A percentile compares a stretch with the other conserved stretches of the same genome.
Evolutionary conservation across 2,329 filamentous ascomycete species (phyloP).

Genomic region (Beauveria australis): DNA sequence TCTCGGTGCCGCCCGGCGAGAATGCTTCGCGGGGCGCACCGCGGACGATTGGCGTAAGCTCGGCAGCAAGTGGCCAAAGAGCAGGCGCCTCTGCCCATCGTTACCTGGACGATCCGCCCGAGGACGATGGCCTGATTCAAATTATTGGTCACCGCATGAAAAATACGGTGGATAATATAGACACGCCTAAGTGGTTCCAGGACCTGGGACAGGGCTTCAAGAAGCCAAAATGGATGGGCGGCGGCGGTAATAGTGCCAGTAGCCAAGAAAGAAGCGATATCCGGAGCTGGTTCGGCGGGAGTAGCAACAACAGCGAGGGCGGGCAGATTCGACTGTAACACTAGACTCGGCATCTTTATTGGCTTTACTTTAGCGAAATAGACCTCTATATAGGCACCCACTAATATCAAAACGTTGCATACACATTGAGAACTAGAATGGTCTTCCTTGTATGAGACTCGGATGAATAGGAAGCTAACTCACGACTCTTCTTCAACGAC

Average conservation of each 20-base stretch:
- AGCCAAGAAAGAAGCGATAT: conserved; percentile 31
- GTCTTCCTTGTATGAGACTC: too few species aligned
- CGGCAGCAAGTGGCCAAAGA: conserved; percentile 22
- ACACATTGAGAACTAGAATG: too few species aligned
- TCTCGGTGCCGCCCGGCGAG: conserved; percentile 38
- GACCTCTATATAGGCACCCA: not conserved
- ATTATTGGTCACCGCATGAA: conserved; percentile 76
- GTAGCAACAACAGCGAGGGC: conserved; percentile 24
- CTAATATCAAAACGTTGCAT: not conserved
- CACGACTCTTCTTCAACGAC: not conserved
- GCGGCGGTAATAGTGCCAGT: conserved; percentile 36
- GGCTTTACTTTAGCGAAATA: not conserved
- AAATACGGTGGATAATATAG: conserved; percentile 83
- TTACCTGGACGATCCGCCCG: conserved; percentile 43
- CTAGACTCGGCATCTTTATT: not conserved
- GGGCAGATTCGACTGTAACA: conserved; percentile 22
- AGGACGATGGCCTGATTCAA: conserved; percentile 76
- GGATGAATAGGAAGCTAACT: too few species aligned
- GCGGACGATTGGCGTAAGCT: conserved; percentile 33
- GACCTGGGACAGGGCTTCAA: conserved; percentile 62
- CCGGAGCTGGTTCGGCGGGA: conserved; percentile 50
- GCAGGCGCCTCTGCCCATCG: conserved; percentile 20
- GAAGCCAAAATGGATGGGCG: conserved; percentile 74
- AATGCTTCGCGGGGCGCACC: conserved; percentile 25
- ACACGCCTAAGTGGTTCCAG: conserved; percentile 74